Conservation (phyloP, 2,329 filamentous ascomycete genomes). For the Colletotrichum sp. region DNA sequence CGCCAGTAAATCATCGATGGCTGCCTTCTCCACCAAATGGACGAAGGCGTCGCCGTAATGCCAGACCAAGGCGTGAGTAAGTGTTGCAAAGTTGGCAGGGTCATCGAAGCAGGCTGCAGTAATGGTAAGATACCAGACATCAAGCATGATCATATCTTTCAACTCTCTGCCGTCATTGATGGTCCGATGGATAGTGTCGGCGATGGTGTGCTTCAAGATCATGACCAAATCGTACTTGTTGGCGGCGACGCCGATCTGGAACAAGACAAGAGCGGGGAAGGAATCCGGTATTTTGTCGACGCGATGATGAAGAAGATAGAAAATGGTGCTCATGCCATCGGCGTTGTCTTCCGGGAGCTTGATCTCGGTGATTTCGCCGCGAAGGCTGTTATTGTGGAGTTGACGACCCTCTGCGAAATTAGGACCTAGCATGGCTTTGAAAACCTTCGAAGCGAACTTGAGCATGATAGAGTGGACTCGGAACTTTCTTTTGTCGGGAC, state of each 20-base stretch:
- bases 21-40: background rate
- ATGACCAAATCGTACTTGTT: background rate
- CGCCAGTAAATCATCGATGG: fast-evolving
- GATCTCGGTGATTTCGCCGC: background rate
- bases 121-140: background rate
- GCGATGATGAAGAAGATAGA: background rate
- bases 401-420: background rate
- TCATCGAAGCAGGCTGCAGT: background rate
- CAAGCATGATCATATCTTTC: background rate
- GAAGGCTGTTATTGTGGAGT: fast-evolving
- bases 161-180: background rate
- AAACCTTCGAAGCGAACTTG: background rate
- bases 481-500: background rate
- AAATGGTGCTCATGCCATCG: background rate
- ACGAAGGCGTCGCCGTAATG: background rate
- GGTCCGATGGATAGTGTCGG: background rate
- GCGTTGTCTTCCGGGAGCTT: background rate
- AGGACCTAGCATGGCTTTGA: background rate
- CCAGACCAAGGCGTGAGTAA: background rate
- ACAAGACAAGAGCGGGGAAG: fast-evolving
- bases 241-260: fast-evolving
- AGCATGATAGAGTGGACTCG: background rate
- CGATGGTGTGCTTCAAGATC: background rate
- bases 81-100: background rate
- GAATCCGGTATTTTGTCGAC: background rate